Evolutionary conservation across 2,329 filamentous ascomycete species (phyloP).

Genomic region (Microcyclospora tardicrescens): DNA sequence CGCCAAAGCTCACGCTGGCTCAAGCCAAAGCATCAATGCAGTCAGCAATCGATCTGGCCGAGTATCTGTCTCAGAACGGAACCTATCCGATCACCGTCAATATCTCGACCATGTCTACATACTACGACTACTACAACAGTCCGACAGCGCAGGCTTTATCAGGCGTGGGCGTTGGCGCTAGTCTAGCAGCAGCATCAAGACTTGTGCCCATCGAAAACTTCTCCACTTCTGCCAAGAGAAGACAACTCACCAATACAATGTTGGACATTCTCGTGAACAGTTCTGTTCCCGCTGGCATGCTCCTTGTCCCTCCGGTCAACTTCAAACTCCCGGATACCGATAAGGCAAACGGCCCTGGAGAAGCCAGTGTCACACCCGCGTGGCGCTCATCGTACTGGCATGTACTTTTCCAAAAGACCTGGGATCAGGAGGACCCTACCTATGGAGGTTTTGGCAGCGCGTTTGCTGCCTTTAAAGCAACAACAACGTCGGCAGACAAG

Average conservation of each 20-base stretch:
- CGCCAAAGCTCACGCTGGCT: constrained; percentile 3
- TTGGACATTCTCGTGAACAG: constrained; percentile 10
- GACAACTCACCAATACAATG: constrained; percentile 4
- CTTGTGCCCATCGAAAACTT: constrained; percentile 7
- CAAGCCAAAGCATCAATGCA: constrained; percentile 4
- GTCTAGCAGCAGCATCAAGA: constrained; percentile 5
- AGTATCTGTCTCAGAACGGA: too few relatives aligned
- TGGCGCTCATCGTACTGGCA: constrained; percentile 9
- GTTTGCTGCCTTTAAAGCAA: constrained; percentile 5
- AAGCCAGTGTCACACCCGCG: constrained; percentile 10
- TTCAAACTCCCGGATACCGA: constrained; percentile 5
- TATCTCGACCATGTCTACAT: too few relatives aligned
- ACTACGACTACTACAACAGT: too few relatives aligned
- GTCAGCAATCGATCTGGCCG: constrained; percentile 4
- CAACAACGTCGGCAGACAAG: constrained; percentile 4
- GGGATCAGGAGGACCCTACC: too few relatives aligned
- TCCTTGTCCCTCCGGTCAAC: constrained; percentile 7
- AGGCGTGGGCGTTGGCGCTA: too few relatives aligned
- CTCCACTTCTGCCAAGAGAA: constrained; percentile 2
- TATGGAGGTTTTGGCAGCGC: too few relatives aligned
- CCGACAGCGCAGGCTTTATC: too few relatives aligned
- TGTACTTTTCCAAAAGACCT: constrained; percentile 7
- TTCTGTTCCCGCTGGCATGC: too few relatives aligned
- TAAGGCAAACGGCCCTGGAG: too few relatives aligned
- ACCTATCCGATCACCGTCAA: too few relatives aligned